Evolutionary conservation across 2,329 filamentous ascomycete species (phyloP).

Genomic region (Drechslera avenae): DNA sequence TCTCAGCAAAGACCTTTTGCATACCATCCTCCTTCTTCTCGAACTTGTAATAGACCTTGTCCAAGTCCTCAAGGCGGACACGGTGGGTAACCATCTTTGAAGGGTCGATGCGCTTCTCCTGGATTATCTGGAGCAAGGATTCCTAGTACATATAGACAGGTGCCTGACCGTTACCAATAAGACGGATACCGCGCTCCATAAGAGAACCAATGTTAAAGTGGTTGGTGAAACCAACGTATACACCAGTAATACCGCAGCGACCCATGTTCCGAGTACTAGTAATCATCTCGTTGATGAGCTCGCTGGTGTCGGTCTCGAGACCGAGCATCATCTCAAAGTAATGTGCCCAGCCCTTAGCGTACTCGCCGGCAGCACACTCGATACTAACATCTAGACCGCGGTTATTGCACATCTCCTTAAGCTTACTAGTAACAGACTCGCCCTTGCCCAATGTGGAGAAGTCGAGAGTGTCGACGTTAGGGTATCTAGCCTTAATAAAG

Average conservation of each 20-base stretch:
- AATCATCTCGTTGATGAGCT: slow-evolving; percentile 80
- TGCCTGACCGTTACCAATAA: slow-evolving; percentile 71
- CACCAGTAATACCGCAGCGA: slow-evolving; percentile 75
- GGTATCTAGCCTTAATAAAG: slow-evolving; percentile 64
- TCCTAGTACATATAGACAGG: slow-evolving; percentile 87
- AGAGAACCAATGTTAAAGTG: slow-evolving; percentile 82
- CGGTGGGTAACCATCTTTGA: slow-evolving; percentile 81
- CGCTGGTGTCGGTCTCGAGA: slow-evolving; percentile 81
- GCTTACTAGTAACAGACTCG: slow-evolving; percentile 68
- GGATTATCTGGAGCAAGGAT: slow-evolving; percentile 70
- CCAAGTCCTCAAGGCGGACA: slow-evolving; percentile 57
- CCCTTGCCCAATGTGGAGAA: slow-evolving; percentile 67
- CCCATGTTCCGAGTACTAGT: slow-evolving; percentile 72
- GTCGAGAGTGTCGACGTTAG: slow-evolving; percentile 71
- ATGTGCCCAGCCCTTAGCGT: slow-evolving; percentile 65
- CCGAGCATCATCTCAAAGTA: slow-evolving; percentile 65
- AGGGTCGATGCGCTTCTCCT: slow-evolving; percentile 71
- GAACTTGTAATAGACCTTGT: slow-evolving; percentile 61
- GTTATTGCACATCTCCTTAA: slow-evolving; percentile 75
- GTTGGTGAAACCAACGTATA: slow-evolving; percentile 71
- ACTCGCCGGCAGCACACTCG: slow-evolving; percentile 69
- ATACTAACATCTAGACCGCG: slow-evolving; percentile 73
- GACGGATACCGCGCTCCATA: slow-evolving; percentile 81
- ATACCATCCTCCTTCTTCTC: slow-evolving; percentile 74
- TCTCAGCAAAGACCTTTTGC: slow-evolving; percentile 77